phyloP scores from a whole-genome alignment of 495 filamentous ascomycete genomes.

The Talaromyces thailandensis region DNA sequence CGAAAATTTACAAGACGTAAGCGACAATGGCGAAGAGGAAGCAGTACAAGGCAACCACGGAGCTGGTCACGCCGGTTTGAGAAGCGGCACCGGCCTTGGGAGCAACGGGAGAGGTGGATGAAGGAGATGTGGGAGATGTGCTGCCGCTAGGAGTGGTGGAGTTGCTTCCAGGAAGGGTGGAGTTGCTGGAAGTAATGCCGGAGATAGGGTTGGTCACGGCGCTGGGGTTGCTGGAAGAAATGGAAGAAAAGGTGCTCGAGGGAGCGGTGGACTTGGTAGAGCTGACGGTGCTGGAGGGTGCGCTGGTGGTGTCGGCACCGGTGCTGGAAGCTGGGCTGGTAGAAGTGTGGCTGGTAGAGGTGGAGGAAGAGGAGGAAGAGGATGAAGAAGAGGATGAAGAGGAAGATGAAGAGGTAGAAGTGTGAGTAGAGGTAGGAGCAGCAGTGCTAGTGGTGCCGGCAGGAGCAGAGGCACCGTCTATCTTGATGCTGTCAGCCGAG shows the following conservation, averaged over 20 bases:
- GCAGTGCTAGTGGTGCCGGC: not conserved
- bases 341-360: not conserved
- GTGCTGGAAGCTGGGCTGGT: not conserved
- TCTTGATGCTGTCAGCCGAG: slow-evolving; percentile 26
- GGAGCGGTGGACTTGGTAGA: slow-evolving; percentile 6
- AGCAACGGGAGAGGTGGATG: slow-evolving; percentile 5
- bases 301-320: slow-evolving; percentile 7
- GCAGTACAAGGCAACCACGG: slow-evolving; percentile 7
- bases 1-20: slow-evolving; percentile 5
- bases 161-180: slow-evolving; percentile 14
- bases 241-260: slow-evolving; percentile 7
- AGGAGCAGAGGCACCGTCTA: slow-evolving; percentile 2
- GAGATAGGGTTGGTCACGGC: slow-evolving; percentile 4
- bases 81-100: slow-evolving; percentile 9
- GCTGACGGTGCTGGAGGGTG: slow-evolving; percentile 8
- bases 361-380: not conserved
- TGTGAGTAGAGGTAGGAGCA: not conserved
- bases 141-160: slow-evolving; percentile 9
- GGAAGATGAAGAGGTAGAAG: not conserved
- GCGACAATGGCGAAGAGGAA: slow-evolving; percentile 24
- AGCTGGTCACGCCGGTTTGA: slow-evolving; percentile 13
- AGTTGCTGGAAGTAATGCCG: slow-evolving; percentile 10
- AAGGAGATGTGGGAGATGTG: not conserved
- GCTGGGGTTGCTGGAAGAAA: slow-evolving; percentile 8
- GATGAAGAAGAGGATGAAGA: not conserved